Evolutionary conservation across 257 asterid genomes (phyloP).

Genomic region (Ballota nigra): DNA sequence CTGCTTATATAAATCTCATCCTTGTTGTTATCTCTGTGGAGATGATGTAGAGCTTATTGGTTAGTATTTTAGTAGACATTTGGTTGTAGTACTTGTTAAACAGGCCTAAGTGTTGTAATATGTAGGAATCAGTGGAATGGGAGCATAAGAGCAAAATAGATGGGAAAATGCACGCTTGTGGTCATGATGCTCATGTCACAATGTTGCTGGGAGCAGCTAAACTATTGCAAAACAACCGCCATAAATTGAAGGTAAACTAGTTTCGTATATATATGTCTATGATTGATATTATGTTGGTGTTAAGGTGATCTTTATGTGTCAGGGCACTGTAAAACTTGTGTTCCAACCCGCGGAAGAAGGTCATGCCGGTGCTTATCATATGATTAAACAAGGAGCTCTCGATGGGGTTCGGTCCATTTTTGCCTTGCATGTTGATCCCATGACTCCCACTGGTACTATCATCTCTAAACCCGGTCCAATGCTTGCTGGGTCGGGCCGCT

Average conservation of each 20-base stretch:
- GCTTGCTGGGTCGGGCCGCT: slow-evolving; percentile 74
- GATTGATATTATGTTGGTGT: background rate
- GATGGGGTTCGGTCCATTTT: slow-evolving; percentile 70
- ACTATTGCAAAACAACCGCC: slow-evolving; percentile 54
- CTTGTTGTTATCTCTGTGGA: too few species aligned
- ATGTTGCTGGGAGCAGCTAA: slow-evolving; percentile 97
- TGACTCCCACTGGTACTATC: slow-evolving; percentile 46
- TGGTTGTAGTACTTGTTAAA: background rate
- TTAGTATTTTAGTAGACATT: background rate
- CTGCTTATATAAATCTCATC: background rate
- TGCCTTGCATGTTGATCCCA: slow-evolving; percentile 65
- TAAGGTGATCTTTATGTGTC: slow-evolving; percentile 10
- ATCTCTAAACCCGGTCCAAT: slow-evolving; percentile 68
- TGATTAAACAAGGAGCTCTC: slow-evolving; percentile 67
- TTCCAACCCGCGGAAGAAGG: slow-evolving; percentile 98
- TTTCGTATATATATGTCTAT: background rate
- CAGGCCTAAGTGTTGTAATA: too few species aligned
- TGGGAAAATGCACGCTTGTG: slow-evolving; percentile 97
- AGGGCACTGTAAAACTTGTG: slow-evolving; percentile 86
- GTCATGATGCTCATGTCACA: slow-evolving; percentile 88
- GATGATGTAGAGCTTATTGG: background rate
- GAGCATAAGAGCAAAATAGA: slow-evolving; percentile 80
- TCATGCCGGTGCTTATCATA: slow-evolving; percentile 62
- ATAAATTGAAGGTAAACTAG: slow-evolving; percentile 54
- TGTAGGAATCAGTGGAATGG: slow-evolving; percentile 89